Conservation (phyloP, 2,329 filamentous ascomycete genomes). For the Scopulariopsis brevicaulis region DNA sequence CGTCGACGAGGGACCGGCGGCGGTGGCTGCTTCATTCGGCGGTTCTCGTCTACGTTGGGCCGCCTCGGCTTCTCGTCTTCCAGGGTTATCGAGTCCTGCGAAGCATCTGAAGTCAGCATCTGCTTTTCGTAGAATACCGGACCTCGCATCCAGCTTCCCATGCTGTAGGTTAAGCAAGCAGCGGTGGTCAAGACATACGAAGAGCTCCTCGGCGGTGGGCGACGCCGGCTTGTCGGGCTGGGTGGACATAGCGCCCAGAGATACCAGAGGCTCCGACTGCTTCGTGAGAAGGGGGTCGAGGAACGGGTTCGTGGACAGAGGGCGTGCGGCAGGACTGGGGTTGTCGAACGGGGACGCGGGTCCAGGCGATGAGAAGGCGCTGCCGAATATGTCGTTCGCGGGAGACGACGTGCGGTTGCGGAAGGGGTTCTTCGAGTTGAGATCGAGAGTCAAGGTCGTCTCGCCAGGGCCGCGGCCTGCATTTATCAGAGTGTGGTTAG, state of each 20-base stretch:
- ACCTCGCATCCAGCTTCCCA: neutral
- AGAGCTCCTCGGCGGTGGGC: slow-evolving; percentile 57
- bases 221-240: slow-evolving; percentile 32
- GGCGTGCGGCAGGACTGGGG: slow-evolving; percentile 36
- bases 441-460: slow-evolving; percentile 46
- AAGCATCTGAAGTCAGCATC: slow-evolving; percentile 4
- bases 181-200: slow-evolving; percentile 46
- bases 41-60: slow-evolving; percentile 15
- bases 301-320: slow-evolving; percentile 65
- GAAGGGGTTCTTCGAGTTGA: slow-evolving; percentile 75
- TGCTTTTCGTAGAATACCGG: neutral
- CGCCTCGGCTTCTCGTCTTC: slow-evolving; percentile 39
- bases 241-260: slow-evolving; percentile 37
- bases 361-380: slow-evolving; percentile 20
- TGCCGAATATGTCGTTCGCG: slow-evolving; percentile 17
- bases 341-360: slow-evolving; percentile 50
- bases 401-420: slow-evolving; percentile 62
- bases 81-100: slow-evolving; percentile 56
- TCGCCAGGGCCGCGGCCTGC: slow-evolving; percentile 19
- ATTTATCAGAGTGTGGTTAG: slow-evolving; percentile 8
- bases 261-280: slow-evolving; percentile 20
- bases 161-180: neutral
- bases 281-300: slow-evolving; percentile 37
- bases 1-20: slow-evolving; percentile 3
- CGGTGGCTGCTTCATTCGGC: neutral